Evolutionary conservation across 2,329 filamentous ascomycete species (phyloP).

Genomic region (Alternaria viburni): DNA sequence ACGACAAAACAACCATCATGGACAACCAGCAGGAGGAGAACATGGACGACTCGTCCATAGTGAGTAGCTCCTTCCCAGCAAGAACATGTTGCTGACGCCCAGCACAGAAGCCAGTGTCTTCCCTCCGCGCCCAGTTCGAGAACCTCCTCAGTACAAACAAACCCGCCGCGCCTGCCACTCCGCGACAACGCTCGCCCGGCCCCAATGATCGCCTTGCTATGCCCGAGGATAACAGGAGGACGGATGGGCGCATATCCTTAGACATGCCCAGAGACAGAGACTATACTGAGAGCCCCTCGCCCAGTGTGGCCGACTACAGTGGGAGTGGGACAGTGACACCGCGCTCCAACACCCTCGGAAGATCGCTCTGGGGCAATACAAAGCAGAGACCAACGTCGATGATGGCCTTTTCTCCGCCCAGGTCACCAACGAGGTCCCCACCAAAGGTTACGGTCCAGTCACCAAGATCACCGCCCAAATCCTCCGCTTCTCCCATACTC

Average conservation of each 20-base stretch:
- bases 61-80: conserved; percentile 50
- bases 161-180: conserved; percentile 26
- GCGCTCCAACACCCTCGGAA: conserved; percentile 41
- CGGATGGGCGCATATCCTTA: conserved; percentile 49
- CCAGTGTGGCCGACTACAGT: conserved; percentile 47
- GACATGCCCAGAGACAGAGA: conserved; percentile 50
- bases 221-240: conserved; percentile 37
- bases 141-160: conserved; percentile 64
- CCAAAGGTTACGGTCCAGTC: conserved; percentile 74
- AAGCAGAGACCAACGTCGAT: conserved; percentile 56
- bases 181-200: conserved; percentile 43
- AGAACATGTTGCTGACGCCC: conserved; percentile 17
- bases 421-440: conserved; percentile 58
- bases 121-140: conserved; percentile 80
- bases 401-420: conserved; percentile 55
- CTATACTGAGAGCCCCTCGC: conserved; percentile 26
- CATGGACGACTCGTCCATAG: conserved; percentile 78
- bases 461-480: conserved; percentile 70
- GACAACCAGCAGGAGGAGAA: conserved; percentile 57
- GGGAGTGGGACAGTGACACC: conserved; percentile 41
- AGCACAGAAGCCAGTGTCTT: conserved; percentile 77
- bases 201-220: conserved; percentile 35
- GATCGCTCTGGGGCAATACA: conserved; percentile 44
- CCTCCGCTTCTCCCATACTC: conserved; percentile 34
- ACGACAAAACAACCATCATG: conserved; percentile 42